A percentile compares a stretch with the other conserved stretches of the same genome.
Conservation (phyloP, 345 rosid species). For the Clausena lansium region DNA sequence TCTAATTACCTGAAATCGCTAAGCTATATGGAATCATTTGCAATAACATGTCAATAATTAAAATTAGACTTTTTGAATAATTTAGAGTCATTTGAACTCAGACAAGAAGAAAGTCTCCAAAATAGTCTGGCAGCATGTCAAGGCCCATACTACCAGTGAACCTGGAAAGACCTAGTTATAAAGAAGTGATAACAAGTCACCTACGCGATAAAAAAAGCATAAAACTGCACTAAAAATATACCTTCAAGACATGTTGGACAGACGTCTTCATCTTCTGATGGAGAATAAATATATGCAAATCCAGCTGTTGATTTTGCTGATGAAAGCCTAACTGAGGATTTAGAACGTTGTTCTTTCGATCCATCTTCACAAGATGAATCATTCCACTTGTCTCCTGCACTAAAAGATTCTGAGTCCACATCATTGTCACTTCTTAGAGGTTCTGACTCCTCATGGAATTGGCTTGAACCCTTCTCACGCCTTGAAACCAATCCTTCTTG, state of each 20-base stretch:
- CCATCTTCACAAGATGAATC: slow-evolving; percentile 56
- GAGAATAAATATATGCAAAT: slow-evolving; percentile 44
- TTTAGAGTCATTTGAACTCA: background rate
- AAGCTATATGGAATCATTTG: background rate
- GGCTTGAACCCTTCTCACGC: slow-evolving; percentile 88
- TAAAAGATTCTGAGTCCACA: slow-evolving; percentile 56
- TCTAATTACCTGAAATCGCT: background rate
- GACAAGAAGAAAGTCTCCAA: background rate
- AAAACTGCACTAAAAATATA: slow-evolving; percentile 27
- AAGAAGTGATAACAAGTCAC: background rate
- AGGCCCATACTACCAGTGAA: background rate
- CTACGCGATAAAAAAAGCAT: background rate
- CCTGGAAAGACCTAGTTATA: background rate
- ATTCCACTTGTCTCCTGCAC: slow-evolving; percentile 65
- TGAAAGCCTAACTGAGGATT: slow-evolving; percentile 49
- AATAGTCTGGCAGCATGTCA: background rate
- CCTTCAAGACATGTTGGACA: slow-evolving; percentile 99
- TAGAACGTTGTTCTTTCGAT: slow-evolving; percentile 53
- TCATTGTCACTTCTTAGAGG: slow-evolving; percentile 64
- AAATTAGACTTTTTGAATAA: background rate
- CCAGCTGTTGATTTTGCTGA: slow-evolving; percentile 43
- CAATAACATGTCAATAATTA: background rate
- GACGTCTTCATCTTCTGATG: slow-evolving; percentile 85
- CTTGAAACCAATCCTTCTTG: slow-evolving; percentile 62
- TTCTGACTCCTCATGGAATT: slow-evolving; percentile 79